Evolutionary conservation across 2,329 filamentous ascomycete genomes (phyloP).

Genomic region (Capronia americana): DNA sequence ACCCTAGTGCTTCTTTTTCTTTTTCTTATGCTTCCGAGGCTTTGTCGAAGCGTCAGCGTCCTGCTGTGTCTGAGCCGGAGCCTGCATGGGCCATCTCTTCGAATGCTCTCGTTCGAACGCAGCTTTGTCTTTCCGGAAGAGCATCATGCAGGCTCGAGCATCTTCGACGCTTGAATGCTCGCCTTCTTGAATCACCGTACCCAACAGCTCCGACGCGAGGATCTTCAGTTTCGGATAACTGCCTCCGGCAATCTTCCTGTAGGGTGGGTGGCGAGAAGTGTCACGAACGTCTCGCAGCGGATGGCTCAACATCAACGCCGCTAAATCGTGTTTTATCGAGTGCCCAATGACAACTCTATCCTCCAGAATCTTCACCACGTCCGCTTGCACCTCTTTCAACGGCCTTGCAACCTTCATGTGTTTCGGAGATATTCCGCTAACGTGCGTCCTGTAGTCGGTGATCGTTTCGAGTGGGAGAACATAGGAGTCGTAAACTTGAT

Average conservation of each 20-base stretch:
- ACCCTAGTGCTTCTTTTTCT: slow-evolving; percentile 52
- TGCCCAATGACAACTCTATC: slow-evolving; percentile 81
- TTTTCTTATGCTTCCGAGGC: slow-evolving; percentile 52
- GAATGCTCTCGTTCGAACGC: slow-evolving; percentile 83
- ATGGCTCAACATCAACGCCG: slow-evolving; percentile 78
- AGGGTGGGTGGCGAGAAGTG: slow-evolving; percentile 78
- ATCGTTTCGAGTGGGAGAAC: slow-evolving; percentile 79
- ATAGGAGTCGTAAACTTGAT: slow-evolving; percentile 92
- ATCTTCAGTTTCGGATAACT: slow-evolving; percentile 61
- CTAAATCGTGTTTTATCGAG: slow-evolving; percentile 77
- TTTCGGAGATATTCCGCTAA: slow-evolving; percentile 79
- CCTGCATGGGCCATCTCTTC: slow-evolving; percentile 53
- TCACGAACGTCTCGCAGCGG: slow-evolving; percentile 80
- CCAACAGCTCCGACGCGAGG: slow-evolving; percentile 63
- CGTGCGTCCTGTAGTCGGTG: slow-evolving; percentile 85
- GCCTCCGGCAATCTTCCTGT: slow-evolving; percentile 65
- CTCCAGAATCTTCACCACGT: slow-evolving; percentile 71
- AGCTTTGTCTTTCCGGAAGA: slow-evolving; percentile 83
- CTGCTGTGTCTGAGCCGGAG: slow-evolving; percentile 12
- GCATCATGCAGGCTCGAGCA: slow-evolving; percentile 85
- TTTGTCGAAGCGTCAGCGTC: slow-evolving; percentile 15
- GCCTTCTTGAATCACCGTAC: slow-evolving; percentile 65
- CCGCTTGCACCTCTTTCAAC: slow-evolving; percentile 78
- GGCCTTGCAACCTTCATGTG: slow-evolving; percentile 72
- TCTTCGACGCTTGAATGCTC: slow-evolving; percentile 73